phyloP scores from a whole-genome alignment of 116 monocot genomes.

The Posidonia oceanica region DNA sequence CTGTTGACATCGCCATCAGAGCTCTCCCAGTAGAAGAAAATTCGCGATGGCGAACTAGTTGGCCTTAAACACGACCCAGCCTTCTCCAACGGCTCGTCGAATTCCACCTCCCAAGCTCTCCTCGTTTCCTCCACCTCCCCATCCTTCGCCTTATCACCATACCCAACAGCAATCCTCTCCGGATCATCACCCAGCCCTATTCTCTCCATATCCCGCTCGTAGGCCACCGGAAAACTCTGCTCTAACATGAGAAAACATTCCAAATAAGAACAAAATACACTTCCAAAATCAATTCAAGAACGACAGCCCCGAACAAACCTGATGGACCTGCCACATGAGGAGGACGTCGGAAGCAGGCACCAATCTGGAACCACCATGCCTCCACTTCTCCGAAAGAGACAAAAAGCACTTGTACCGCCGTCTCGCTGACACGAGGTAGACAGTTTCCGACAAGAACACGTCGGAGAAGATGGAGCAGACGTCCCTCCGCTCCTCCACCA shows the following conservation, averaged over 20 bases:
- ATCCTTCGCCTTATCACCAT: conserved; percentile 18
- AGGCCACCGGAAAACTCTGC: conserved; percentile 70
- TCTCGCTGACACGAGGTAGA: conserved; percentile 66
- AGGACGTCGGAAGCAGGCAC: conserved; percentile 73
- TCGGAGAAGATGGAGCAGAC: conserved; percentile 34
- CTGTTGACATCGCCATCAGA: conserved; percentile 49
- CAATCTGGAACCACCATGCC: conserved; percentile 12
- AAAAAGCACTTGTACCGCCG: conserved; percentile 55
- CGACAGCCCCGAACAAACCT: conserved; percentile 25
- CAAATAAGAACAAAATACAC: not conserved
- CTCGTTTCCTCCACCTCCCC: conserved; percentile 34
- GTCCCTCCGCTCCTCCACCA: conserved; percentile 15
- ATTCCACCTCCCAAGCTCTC: conserved; percentile 63
- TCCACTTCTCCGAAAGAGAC: conserved; percentile 20
- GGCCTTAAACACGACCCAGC: conserved; percentile 40
- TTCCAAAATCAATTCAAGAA: not conserved
- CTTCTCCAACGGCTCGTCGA: conserved; percentile 68
- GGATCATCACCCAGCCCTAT: conserved; percentile 21
- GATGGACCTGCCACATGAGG: conserved; percentile 82
- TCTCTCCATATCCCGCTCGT: conserved; percentile 39
- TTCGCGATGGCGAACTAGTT: conserved; percentile 19
- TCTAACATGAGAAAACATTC: not conserved
- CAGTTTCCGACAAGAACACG: conserved; percentile 54
- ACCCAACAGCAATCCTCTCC: conserved; percentile 24
- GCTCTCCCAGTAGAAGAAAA: conserved; percentile 52